Conservation (phyloP, 2,329 filamentous ascomycete species). For the Tolypocladium tropicale region DNA sequence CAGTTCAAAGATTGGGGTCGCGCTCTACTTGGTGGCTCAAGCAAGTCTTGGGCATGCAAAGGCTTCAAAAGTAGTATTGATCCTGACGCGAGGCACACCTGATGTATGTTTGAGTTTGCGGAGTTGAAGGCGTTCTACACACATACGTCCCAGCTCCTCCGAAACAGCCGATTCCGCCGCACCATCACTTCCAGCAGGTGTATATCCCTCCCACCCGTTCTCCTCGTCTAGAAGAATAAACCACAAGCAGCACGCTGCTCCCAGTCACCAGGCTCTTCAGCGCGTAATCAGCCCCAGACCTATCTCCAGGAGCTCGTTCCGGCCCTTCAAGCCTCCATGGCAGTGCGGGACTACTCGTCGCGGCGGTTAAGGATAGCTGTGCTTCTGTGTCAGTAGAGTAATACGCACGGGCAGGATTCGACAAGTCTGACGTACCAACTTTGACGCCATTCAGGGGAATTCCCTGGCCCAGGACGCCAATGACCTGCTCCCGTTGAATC, state of each 20-base stretch:
- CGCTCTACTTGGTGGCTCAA: background rate
- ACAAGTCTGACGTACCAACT: constrained; percentile 5
- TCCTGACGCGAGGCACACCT: background rate
- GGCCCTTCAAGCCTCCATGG: background rate
- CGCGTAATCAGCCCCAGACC: background rate
- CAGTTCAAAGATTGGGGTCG: no score
- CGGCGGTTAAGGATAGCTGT: background rate
- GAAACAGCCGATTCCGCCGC: background rate
- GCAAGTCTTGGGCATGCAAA: background rate
- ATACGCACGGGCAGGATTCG: background rate
- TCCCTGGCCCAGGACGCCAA: constrained; percentile 13
- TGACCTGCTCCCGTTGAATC: constrained; percentile 11
- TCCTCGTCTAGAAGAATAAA: background rate
- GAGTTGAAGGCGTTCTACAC: background rate
- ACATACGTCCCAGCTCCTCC: background rate
- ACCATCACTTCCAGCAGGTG: background rate
- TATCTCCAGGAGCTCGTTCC: background rate
- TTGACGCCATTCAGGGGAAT: constrained; percentile 9
- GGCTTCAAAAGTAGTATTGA: background rate
- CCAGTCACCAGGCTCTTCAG: background rate
- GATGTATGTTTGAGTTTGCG: background rate
- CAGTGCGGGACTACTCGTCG: background rate
- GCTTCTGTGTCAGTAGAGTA: background rate
- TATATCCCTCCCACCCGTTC: background rate
- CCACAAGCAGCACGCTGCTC: background rate